Evolutionary conservation across 768 basidiomycete species (phyloP).

Genomic region (Chlorophyllum brunneum): DNA sequence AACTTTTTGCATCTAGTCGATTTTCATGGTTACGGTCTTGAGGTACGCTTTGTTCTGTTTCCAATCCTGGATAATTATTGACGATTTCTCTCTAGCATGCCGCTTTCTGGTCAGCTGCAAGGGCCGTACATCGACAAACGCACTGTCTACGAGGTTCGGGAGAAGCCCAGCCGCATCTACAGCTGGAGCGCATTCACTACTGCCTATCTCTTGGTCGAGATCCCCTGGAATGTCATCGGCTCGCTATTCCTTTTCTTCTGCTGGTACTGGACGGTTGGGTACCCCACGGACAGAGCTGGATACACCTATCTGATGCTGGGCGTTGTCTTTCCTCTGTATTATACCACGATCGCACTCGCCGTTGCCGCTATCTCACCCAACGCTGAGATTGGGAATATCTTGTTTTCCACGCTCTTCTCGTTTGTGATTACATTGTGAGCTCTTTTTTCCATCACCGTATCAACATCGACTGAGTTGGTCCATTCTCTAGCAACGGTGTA

Average conservation of each 20-base stretch:
- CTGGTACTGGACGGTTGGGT: conserved; percentile 73
- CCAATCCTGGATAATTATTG: neutral
- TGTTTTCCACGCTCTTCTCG: conserved; percentile 56
- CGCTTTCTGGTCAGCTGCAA: conserved; percentile 62
- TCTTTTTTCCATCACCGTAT: conserved; percentile 40
- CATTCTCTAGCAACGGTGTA: conserved; percentile 49
- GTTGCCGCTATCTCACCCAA: conserved; percentile 58
- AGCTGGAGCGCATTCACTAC: conserved; percentile 58
- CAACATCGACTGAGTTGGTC: neutral
- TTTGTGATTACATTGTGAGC: conserved; percentile 61
- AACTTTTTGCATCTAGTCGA: too few relatives aligned
- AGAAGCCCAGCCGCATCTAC: conserved; percentile 63
- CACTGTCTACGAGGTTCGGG: conserved; percentile 64
- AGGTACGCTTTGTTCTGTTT: conserved; percentile 17
- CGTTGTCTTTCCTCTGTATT: conserved; percentile 56
- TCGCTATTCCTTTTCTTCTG: conserved; percentile 57
- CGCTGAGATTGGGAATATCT: conserved; percentile 52
- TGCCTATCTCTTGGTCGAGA: conserved; percentile 50
- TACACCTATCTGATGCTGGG: conserved; percentile 55
- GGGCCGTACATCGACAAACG: conserved; percentile 57
- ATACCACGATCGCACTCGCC: conserved; percentile 55
- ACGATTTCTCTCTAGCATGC: conserved; percentile 29
- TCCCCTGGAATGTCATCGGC: conserved; percentile 60
- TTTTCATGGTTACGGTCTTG: conserved; percentile 53
- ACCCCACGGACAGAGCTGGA: conserved; percentile 48